Conservation (phyloP, 83 land plant genomes). For the Picea mariana region DNA sequence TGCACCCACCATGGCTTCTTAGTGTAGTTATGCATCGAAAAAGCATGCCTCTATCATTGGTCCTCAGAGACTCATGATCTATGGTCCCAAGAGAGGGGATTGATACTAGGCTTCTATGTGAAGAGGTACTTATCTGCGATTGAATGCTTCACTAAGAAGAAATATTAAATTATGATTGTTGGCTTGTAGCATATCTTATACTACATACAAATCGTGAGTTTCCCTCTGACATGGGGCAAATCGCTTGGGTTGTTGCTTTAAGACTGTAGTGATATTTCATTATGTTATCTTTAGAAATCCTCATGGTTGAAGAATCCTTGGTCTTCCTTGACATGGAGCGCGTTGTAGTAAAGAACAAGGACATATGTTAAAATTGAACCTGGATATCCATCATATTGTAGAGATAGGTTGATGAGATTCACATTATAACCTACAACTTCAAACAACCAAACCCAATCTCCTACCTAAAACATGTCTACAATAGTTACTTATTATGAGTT, state of each 20-base stretch:
- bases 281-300: not conserved
- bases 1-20: constrained; percentile 50
- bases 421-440: too few species aligned
- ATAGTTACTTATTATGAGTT: too few species aligned
- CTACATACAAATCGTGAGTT: not conserved
- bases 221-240: not conserved
- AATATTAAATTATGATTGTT: not conserved
- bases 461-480: too few species aligned
- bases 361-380: too few species aligned
- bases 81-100: not conserved
- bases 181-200: not conserved
- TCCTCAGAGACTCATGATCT: too few species aligned
- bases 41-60: too few species aligned
- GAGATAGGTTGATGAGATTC: too few species aligned
- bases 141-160: not conserved
- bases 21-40: constrained; percentile 44
- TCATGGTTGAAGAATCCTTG: too few species aligned
- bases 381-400: too few species aligned
- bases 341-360: too few species aligned
- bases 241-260: not conserved
- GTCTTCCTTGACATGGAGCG: too few species aligned
- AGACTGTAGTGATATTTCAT: not conserved
- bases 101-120: not conserved
- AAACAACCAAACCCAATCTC: too few species aligned
- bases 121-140: not conserved